Percentiles rank a stretch among this genome's conserved stretches.
These are phyloP conservation scores for Paratinospora sagittata DNA, from an alignment of 164 flowering plant species.

Conservation along the genomic window DNA sequence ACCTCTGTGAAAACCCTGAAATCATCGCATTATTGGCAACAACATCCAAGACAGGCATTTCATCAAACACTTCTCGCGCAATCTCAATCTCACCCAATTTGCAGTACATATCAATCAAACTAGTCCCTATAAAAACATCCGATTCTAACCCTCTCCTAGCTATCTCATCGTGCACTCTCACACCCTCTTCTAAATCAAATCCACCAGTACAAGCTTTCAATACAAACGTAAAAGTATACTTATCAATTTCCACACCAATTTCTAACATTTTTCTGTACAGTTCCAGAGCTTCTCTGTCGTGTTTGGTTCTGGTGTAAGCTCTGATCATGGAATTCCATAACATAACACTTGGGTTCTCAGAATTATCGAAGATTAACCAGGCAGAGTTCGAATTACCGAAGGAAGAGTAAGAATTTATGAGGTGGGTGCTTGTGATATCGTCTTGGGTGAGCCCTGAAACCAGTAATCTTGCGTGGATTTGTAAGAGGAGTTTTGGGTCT, in stretches of 20 bases:
- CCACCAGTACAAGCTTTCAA: slow-evolving; percentile 59
- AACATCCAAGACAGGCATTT: slow-evolving; percentile 43
- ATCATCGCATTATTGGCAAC: slow-evolving; percentile 68
- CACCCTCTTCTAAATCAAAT: slow-evolving; percentile 37
- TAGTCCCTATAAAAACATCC: slow-evolving; percentile 55
- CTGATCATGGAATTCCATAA: slow-evolving; percentile 57
- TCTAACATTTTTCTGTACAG: slow-evolving; percentile 40
- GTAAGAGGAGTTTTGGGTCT: slow-evolving; percentile 35
- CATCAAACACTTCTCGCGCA: slow-evolving; percentile 51
- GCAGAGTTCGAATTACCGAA: slow-evolving; percentile 28
- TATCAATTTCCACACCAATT: slow-evolving; percentile 39
- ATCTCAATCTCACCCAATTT: slow-evolving; percentile 40
- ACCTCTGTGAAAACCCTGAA: slow-evolving; percentile 45
- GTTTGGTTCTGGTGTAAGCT: slow-evolving; percentile 38
- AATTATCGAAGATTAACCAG: slow-evolving; percentile 35
- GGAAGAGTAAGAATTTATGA: slow-evolving; percentile 48
- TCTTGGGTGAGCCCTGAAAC: slow-evolving; percentile 30
- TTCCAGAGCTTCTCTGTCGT: slow-evolving; percentile 33
- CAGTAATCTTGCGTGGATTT: slow-evolving; percentile 49
- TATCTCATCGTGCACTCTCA: slow-evolving; percentile 33
- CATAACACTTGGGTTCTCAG: slow-evolving; percentile 36
- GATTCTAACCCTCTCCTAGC: slow-evolving; percentile 27
- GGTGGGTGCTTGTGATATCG: slow-evolving; percentile 29
- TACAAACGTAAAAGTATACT: slow-evolving; percentile 60
- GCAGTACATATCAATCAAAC: slow-evolving; percentile 56